Evolutionary conservation across 768 basidiomycete genomes (phyloP), one percentile per base, ranked within the genome.

Genomic region (Rhizopogon vesiculosus): DNA sequence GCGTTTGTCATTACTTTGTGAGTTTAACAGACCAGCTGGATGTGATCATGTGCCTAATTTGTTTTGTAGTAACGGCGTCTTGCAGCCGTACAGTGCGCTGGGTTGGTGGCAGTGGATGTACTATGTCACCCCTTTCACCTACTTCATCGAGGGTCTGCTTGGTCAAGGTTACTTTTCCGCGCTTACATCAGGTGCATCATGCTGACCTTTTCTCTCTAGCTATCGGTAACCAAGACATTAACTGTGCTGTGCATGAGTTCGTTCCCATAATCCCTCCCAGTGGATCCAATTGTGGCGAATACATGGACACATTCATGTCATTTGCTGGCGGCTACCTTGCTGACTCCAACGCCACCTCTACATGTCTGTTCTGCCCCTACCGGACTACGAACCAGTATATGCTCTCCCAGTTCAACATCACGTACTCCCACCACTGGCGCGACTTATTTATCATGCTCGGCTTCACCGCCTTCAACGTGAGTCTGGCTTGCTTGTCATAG

Each of bases 51-150:
- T 38, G 8, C 40, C 46, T 33, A 12, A 48, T 33, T 46, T 42
- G 35, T 45, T 31, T 40, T 51, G 25, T 50, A 79, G 77, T 62
- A 77, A 86, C 58, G 86, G 86, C 57, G 83, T 88, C 39, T 64
- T 89, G 3, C 87, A 89, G 61, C 87, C 87, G 7, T 85, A 73
- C 63, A 60, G 74, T 7, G 72, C 75, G 16, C 78, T 89, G 2
- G 80, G 81, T 10, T 86, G 85, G 81, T 89, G 87, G 87, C 64
- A 69, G 51, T 89, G 86, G 86, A 85, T 87, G 85, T 88, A 78
- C 58, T 73, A 65, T 53, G 7, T 78, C 29, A 81, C 80, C 3
- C 81, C 82, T 0, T 82, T 73, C 64, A 79, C 79, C 1, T 85
- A 86, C 59, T 68, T 85, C 28, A 73, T 86, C 54, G 82, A 83